Percentiles rank a stretch among this genome's conserved stretches.
These are phyloP conservation scores for Leccinum broughii DNA, from an alignment of 768 basidiomycete species.

Conservation along the genomic window DNA sequence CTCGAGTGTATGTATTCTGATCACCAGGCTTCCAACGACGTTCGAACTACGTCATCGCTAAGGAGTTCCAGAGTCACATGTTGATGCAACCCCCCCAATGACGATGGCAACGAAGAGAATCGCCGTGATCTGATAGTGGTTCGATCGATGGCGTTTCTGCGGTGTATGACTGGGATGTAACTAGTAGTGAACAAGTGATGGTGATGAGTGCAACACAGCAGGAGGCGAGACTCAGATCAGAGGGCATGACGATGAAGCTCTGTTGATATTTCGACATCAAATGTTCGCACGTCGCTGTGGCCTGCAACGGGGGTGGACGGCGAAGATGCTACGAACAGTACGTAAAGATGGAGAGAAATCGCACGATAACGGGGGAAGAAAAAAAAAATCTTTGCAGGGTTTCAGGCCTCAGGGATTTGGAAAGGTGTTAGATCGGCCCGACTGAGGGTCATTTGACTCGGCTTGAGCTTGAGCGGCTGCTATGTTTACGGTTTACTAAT, in stretches of 20 bases:
- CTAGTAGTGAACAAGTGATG: neutral
- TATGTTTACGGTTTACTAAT: neutral
- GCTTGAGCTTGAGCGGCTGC: neutral
- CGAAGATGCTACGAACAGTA: neutral
- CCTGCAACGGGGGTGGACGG: neutral
- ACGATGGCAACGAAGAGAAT: neutral
- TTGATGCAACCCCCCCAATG: neutral
- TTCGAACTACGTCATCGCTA: neutral
- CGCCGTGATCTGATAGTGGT: neutral
- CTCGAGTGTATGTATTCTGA: neutral
- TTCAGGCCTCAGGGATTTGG: neutral
- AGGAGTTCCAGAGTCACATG: neutral
- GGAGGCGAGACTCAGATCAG: neutral
- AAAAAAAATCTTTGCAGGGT: neutral
- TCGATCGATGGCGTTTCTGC: neutral
- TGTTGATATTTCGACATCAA: neutral
- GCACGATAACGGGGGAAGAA: neutral
- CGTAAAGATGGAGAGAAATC: neutral
- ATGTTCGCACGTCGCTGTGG: neutral
- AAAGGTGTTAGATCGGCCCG: neutral
- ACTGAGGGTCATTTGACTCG: neutral
- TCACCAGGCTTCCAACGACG: conserved; percentile 3
- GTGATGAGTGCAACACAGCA: neutral
- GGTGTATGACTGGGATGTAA: neutral
- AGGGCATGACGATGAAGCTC: neutral